Conservation (phyloP, 2,329 filamentous ascomycete species). For the Penicillium polonicum region DNA sequence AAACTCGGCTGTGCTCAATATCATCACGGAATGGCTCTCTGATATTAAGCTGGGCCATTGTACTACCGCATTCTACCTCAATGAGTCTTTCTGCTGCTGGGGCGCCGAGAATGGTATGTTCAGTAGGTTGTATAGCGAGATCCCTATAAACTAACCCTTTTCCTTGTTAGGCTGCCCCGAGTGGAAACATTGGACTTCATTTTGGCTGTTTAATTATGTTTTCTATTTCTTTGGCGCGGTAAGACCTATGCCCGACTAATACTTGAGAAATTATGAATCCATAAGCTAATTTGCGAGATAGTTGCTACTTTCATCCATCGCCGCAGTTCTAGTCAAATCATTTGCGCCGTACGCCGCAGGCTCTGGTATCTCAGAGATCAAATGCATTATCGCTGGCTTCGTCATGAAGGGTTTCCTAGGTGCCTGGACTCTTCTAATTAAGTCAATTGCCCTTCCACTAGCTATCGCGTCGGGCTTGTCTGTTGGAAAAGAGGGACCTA, state of each 20-base stretch:
- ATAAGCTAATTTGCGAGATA: conserved; percentile 33
- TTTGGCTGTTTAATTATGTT: conserved; percentile 77
- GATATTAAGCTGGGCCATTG: conserved; percentile 97
- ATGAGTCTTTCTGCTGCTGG: conserved; percentile 98
- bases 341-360: conserved; percentile 96
- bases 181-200: conserved; percentile 85
- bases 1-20: conserved; percentile 90
- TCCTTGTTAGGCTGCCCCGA: conserved; percentile 66
- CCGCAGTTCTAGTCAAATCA: conserved; percentile 79
- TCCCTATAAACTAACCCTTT: not conserved
- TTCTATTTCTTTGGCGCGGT: conserved; percentile 85
- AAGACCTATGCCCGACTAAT: conserved; percentile 30
- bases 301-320: conserved; percentile 76
- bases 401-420: conserved; percentile 98
- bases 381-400: conserved; percentile 97
- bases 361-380: conserved; percentile 97
- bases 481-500: conserved; percentile 95
- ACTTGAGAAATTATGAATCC: not conserved
- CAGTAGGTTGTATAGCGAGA: conserved; percentile 3
- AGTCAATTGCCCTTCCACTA: conserved; percentile 84
- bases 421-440: conserved; percentile 87
- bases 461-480: conserved; percentile 92
- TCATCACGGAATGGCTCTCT: conserved; percentile 93
- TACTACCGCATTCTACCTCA: conserved; percentile 91
- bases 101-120: conserved; percentile 74